Evolutionary conservation across 306 rosid species (phyloP).

Genomic region (Spatholobus suberectus): DNA sequence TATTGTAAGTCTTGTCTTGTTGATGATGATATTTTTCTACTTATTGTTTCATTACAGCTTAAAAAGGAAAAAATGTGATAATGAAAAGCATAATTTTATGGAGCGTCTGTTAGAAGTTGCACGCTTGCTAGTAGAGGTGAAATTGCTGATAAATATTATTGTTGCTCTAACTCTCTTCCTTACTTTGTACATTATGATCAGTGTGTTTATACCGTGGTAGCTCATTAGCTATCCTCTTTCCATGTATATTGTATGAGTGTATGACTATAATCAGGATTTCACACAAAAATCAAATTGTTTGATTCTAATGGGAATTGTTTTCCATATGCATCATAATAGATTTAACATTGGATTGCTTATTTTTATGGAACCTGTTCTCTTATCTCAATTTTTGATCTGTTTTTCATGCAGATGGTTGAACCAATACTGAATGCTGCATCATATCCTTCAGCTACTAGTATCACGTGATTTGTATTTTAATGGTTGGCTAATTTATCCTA

Average conservation of each 20-base stretch:
- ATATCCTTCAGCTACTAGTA: slow-evolving; percentile 63
- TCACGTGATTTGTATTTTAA: slow-evolving; percentile 9
- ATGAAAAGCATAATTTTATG: slow-evolving; percentile 70
- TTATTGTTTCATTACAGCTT: slow-evolving; percentile 58
- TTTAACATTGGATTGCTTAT: slow-evolving; percentile 10
- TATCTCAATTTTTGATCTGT: background rate
- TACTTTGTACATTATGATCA: background rate
- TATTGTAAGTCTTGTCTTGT: slow-evolving; percentile 2
- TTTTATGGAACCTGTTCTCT: slow-evolving; percentile 7
- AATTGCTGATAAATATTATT: slow-evolving; percentile 32
- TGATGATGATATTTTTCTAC: slow-evolving; percentile 17
- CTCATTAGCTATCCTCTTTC: slow-evolving; percentile 18
- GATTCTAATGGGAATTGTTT: background rate
- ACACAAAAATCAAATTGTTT: background rate
- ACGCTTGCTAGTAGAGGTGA: slow-evolving; percentile 75
- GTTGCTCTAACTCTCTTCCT: too few relatives aligned
- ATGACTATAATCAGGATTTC: slow-evolving; percentile 1
- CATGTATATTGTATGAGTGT: background rate
- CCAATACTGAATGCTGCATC: slow-evolving; percentile 86
- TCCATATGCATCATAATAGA: background rate
- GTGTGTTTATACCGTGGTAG: slow-evolving; percentile 9
- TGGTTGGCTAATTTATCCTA: background rate
- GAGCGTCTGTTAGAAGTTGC: slow-evolving; percentile 83
- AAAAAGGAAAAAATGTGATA: slow-evolving; percentile 77
- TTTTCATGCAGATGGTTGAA: slow-evolving; percentile 86